These are phyloP conservation scores for Carex littledalei DNA, from an alignment of 176 grass and related monocot species.

Conservation along the genomic window DNA sequence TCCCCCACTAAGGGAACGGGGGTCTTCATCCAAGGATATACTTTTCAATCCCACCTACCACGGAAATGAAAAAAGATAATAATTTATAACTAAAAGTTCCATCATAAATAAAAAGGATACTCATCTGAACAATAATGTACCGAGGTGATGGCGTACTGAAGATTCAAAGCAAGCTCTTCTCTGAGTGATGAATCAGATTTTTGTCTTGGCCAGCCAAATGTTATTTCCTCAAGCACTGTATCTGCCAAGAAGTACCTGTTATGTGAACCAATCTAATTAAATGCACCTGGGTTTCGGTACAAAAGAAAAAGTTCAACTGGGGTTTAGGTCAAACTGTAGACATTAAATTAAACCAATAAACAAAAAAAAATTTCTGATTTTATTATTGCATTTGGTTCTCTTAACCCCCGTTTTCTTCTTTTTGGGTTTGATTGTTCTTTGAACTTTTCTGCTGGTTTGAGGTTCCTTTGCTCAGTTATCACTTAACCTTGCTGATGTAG, in stretches of 20 bases:
- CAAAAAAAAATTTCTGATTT: not conserved
- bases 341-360: not conserved
- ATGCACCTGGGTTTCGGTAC: not conserved
- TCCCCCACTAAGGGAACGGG: conserved; percentile 73
- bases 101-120: not conserved
- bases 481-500: not conserved
- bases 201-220: conserved; percentile 85
- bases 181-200: conserved; percentile 50
- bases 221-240: conserved; percentile 84
- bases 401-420: not conserved
- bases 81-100: not conserved
- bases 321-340: not conserved
- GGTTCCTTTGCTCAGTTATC: not conserved
- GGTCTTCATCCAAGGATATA: conserved; percentile 74
- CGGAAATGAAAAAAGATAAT: not conserved
- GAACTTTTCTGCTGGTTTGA: not conserved
- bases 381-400: not conserved
- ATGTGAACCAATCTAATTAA: not conserved
- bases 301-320: not conserved
- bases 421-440: not conserved
- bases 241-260: conserved; percentile 81
- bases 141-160: conserved; percentile 67
- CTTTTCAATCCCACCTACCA: conserved; percentile 65
- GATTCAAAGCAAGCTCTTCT: conserved; percentile 48
- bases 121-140: conserved; percentile 26